phyloP scores from a whole-genome alignment of 306 rosid species.

The Boehmeria nivea region DNA sequence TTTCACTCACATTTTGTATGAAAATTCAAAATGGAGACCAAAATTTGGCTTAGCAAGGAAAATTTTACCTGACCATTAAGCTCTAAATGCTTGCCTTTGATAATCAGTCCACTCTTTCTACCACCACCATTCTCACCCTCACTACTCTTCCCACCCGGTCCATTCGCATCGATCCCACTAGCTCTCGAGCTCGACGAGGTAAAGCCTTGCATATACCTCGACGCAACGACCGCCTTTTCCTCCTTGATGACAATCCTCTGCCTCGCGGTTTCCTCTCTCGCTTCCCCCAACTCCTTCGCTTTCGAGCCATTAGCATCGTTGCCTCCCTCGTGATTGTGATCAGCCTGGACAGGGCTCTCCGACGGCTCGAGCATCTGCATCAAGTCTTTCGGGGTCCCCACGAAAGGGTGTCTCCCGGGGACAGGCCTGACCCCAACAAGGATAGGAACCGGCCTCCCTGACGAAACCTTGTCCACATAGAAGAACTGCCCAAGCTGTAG shows the following conservation, averaged over 20 bases:
- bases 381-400: conserved; percentile 84
- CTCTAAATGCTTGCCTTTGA: conserved; percentile 63
- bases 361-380: conserved; percentile 84
- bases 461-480: conserved; percentile 60
- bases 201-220: conserved; percentile 88
- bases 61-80: conserved; percentile 75
- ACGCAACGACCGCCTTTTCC: conserved; percentile 67
- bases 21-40: too few relatives aligned
- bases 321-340: conserved; percentile 21
- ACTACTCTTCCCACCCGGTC: conserved; percentile 37
- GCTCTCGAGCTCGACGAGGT: conserved; percentile 39
- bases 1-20: too few relatives aligned
- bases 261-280: conserved; percentile 43
- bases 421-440: conserved; percentile 69
- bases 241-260: conserved; percentile 78
- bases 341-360: conserved; percentile 28
- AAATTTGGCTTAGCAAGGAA: too few relatives aligned
- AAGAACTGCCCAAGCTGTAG: conserved; percentile 91
- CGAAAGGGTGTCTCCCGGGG: conserved; percentile 75
- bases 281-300: conserved; percentile 29
- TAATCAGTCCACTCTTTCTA: too few relatives aligned
- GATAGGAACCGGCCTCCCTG: conserved; percentile 71
- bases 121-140: conserved; percentile 52
- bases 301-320: conserved; percentile 33
- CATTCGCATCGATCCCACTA: conserved; percentile 31